These are phyloP conservation scores for Gigaspora rosea DNA, from an alignment of 192 early-diverging fungal species.

Conservation along the genomic window DNA sequence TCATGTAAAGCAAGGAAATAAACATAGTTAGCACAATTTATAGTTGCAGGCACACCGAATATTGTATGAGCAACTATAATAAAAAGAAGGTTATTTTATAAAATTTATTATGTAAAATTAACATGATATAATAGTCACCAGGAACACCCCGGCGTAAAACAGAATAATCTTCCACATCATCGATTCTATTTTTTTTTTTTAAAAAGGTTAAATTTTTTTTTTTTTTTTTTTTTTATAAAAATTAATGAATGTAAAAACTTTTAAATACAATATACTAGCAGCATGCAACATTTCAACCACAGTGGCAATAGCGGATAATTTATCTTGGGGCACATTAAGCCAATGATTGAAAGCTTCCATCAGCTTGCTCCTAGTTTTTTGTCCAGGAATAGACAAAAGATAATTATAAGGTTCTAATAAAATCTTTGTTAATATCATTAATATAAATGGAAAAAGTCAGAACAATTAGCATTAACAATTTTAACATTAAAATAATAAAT, in stretches of 20 bases:
- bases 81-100: too few species aligned
- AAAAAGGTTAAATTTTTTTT: neutral
- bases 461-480: too few species aligned
- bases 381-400: slow-evolving; percentile 82
- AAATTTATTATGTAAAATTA: neutral
- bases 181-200: slow-evolving; percentile 60
- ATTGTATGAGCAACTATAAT: slow-evolving; percentile 89
- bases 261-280: slow-evolving; percentile 80
- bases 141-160: slow-evolving; percentile 84
- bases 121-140: slow-evolving; percentile 34
- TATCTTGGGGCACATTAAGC: slow-evolving; percentile 72
- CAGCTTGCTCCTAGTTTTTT: slow-evolving; percentile 88
- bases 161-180: slow-evolving; percentile 96
- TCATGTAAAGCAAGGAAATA: slow-evolving; percentile 93
- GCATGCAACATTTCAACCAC: slow-evolving; percentile 95
- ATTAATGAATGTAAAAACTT: neutral
- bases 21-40: slow-evolving; percentile 97
- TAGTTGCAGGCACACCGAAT: slow-evolving; percentile 88
- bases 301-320: slow-evolving; percentile 73
- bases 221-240: neutral
- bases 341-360: slow-evolving; percentile 91
- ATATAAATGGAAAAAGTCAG: too few species aligned
- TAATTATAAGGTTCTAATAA: slow-evolving; percentile 95
- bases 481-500: too few species aligned
- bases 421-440: slow-evolving; percentile 48